Conservation (phyloP, 805 yeast species). For the Metschnikowia continentalis region DNA sequence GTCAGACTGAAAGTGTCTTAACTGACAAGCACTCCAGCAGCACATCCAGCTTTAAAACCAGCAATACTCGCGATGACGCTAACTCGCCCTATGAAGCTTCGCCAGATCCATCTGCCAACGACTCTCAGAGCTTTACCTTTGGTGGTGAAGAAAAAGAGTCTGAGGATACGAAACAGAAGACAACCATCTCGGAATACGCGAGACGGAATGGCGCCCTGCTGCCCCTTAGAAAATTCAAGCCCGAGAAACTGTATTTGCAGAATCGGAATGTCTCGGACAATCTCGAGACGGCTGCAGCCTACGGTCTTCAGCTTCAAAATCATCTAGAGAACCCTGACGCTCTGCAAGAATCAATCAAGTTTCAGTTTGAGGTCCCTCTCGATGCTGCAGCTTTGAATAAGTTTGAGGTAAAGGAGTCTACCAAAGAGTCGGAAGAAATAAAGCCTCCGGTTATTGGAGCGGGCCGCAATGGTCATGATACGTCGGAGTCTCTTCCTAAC, state of each 20-base stretch:
- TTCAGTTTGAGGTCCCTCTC: conserved; percentile 7
- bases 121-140: conserved; percentile 18
- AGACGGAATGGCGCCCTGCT: conserved; percentile 18
- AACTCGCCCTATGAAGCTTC: background rate
- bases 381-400: conserved; percentile 9
- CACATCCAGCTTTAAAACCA: background rate
- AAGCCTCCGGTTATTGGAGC: background rate
- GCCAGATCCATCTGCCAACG: conserved; percentile 3
- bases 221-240: conserved; percentile 21
- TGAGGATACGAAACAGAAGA: conserved; percentile 9
- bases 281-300: conserved; percentile 26
- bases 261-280: conserved; percentile 21
- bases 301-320: conserved; percentile 23
- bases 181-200: conserved; percentile 24
- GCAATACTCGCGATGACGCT: background rate
- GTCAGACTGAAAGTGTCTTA: conserved; percentile 3
- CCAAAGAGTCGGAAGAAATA: conserved; percentile 4
- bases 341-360: conserved; percentile 6
- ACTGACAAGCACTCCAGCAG: background rate
- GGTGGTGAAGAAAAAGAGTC: conserved; percentile 1
- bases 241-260: background rate
- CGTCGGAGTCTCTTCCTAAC: conserved; percentile 6
- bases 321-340: conserved; percentile 11
- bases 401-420: conserved; percentile 14
- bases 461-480: background rate